Conservation (phyloP, 495 filamentous ascomycete genomes). For the Penicillium canescens region DNA sequence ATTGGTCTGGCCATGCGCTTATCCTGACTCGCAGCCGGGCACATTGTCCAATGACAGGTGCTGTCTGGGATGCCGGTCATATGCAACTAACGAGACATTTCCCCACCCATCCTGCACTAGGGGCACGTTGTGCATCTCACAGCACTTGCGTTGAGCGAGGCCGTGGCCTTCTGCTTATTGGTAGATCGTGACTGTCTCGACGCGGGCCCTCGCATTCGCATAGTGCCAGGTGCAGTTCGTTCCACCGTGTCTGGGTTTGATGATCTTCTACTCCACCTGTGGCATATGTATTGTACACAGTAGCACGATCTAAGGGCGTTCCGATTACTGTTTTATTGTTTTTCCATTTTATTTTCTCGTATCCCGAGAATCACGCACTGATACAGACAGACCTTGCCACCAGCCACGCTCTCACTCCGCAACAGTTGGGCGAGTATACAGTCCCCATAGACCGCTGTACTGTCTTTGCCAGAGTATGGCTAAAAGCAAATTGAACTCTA, state of each 20-base stretch:
- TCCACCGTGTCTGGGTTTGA: constrained; percentile 3
- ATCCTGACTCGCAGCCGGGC: constrained; percentile 30
- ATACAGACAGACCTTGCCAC: constrained; percentile 1
- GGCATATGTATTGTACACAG: background rate
- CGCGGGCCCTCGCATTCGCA: constrained; percentile 34
- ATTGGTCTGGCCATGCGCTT: constrained; percentile 34
- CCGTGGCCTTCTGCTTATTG: constrained; percentile 18
- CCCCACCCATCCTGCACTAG: constrained; percentile 20
- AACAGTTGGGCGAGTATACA: no score
- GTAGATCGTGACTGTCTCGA: constrained; percentile 19
- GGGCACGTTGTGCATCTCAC: constrained; percentile 17
- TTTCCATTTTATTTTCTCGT: background rate
- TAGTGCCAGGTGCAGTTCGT: constrained; percentile 21
- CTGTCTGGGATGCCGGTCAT: constrained; percentile 25
- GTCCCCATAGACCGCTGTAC: no score
- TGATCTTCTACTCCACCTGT: constrained; percentile 1
- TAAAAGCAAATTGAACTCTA: background rate
- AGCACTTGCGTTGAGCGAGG: constrained; percentile 9
- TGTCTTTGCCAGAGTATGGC: background rate
- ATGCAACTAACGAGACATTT: constrained; percentile 35
- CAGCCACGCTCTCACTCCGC: no score
- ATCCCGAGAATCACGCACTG: background rate
- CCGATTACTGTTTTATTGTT: background rate
- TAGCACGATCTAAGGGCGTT: background rate
- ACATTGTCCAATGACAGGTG: constrained; percentile 32